Evolutionary conservation across 108 stramenopile species (phyloP).

Genomic region (Fragilaria crotonensis): DNA sequence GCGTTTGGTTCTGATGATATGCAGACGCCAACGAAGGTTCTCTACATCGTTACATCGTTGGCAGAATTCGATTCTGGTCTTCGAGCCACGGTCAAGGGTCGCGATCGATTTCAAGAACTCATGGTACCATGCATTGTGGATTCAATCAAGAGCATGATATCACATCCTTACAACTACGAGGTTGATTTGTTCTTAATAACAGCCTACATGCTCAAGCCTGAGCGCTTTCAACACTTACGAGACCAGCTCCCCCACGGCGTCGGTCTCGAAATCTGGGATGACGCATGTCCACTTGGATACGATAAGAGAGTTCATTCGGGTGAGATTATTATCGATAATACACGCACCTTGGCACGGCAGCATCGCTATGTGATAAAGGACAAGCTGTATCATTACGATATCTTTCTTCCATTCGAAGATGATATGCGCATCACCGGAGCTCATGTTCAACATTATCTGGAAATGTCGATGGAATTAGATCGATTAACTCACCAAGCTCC

Average conservation of each 20-base stretch:
- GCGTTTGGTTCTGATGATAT: neutral
- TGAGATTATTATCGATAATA: constrained; percentile 6
- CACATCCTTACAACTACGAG: constrained; percentile 23
- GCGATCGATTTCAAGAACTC: constrained; percentile 61
- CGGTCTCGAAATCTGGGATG: constrained; percentile 70
- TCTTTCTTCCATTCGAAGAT: constrained; percentile 56
- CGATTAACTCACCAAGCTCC: constrained; percentile 11
- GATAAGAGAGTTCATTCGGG: constrained; percentile 18
- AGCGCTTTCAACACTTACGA: constrained; percentile 38
- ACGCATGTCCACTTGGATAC: constrained; percentile 58
- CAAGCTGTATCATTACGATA: constrained; percentile 49
- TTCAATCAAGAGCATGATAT: constrained; percentile 50
- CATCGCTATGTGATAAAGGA: constrained; percentile 67
- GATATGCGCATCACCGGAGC: constrained; percentile 51
- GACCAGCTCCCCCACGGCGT: constrained; percentile 51
- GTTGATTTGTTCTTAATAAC: constrained; percentile 62
- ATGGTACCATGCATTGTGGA: constrained; percentile 58
- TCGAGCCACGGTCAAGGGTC: constrained; percentile 40
- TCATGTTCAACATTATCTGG: constrained; percentile 48
- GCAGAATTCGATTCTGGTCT: constrained; percentile 60
- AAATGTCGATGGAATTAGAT: constrained; percentile 36
- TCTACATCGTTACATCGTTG: constrained; percentile 67
- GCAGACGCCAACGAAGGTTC: constrained; percentile 15
- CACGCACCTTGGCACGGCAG: constrained; percentile 52
- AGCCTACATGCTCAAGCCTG: constrained; percentile 24